Percentiles rank a stretch among this genome's conserved stretches.
These are phyloP conservation scores for Neurospora pannonica DNA, from an alignment of 495 filamentous ascomycete species.

Conservation along the genomic window DNA sequence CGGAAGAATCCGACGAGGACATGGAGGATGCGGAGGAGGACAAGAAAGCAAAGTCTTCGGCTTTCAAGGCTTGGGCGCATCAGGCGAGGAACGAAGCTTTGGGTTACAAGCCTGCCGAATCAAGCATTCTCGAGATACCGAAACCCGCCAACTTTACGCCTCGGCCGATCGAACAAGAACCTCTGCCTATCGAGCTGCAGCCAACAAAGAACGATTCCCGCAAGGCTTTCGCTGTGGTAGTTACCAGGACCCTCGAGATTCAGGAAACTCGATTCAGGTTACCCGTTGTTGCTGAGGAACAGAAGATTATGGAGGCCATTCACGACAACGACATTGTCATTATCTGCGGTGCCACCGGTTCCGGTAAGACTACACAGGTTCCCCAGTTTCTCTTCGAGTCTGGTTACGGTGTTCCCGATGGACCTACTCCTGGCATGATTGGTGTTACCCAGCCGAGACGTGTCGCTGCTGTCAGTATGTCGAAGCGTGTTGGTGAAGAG, in stretches of 20 bases:
- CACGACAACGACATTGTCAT: conserved; percentile 79
- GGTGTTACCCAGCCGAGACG: conserved; percentile 90
- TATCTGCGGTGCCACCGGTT: conserved; percentile 92
- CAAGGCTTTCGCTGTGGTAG: conserved; percentile 67
- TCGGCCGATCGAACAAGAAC: conserved; percentile 59
- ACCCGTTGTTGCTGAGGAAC: conserved; percentile 89
- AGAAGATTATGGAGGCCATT: conserved; percentile 97
- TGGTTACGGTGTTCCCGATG: conserved; percentile 71
- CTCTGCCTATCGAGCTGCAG: conserved; percentile 64
- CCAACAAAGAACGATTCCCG: conserved; percentile 52
- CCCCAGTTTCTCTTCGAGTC: conserved; percentile 94
- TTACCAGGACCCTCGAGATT: conserved; percentile 62
- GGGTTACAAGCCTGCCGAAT: conserved; percentile 34
- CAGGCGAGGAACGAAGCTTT: conserved; percentile 71
- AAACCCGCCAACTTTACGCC: conserved; percentile 46
- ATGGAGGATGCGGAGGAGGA: conserved; percentile 23
- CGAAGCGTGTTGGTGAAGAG: conserved; percentile 80
- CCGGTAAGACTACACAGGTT: conserved; percentile 94
- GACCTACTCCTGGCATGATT: conserved; percentile 81
- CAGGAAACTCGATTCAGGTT: conserved; percentile 69
- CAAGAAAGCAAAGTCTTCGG: conserved; percentile 39
- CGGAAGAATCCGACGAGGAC: conserved; percentile 16
- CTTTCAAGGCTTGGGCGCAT: conserved; percentile 93
- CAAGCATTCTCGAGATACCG: conserved; percentile 30
- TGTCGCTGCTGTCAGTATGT: conserved; percentile 92